Base-by-base conservation (phyloP, 805 yeast species). In the Yarrowia hollandica region DNA sequence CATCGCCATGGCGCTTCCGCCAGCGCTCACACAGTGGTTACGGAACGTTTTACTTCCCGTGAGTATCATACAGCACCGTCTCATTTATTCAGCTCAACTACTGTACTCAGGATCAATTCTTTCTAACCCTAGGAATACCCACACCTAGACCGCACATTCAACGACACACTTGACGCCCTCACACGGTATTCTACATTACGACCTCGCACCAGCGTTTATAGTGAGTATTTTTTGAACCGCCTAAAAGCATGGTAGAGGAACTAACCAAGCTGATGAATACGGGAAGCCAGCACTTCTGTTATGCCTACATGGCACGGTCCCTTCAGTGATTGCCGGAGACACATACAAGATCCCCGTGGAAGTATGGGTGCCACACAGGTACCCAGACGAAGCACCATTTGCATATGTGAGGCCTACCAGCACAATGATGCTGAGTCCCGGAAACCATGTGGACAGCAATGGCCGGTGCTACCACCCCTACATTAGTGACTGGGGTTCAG, bases 381-480 rank as follows among this genome's bases (percentile, higher is more conserved):
- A 87, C 64, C 96, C 97, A 0, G 64, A 66, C n/a, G 75, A 72
- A 2, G 77, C 85, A 0, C 97, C 97, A 0, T 65, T 82, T n/a
- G 78, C 82, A 0, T 86, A 76, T 66, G 80, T 90, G 10, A 76
- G 79, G 18, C 83, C 85, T 1, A 77, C 82, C n/a, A 74, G 73
- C 31, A 68, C 67, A 12, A 75, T 76, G 72, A 68, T 75, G 31
- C 68, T 85, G 15, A 75, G 75, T 37, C 86, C 90, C 0, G 85
- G 86, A 22, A 84, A 82, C 63, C 76, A 80, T 64, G 80, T 88
- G 3, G 96, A 88, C 69, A 71, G 81, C 12, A 86, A 78, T 69
- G 97, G 97, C 1, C 72, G 74, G 44, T 78, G 89, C 57, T 86
- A 84, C 67, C 85, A 86, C 64, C 92, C 94, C 0, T 79, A 77